Conservation (phyloP, 352 stramenopile species). For the Globisporangium spinosum region DNA sequence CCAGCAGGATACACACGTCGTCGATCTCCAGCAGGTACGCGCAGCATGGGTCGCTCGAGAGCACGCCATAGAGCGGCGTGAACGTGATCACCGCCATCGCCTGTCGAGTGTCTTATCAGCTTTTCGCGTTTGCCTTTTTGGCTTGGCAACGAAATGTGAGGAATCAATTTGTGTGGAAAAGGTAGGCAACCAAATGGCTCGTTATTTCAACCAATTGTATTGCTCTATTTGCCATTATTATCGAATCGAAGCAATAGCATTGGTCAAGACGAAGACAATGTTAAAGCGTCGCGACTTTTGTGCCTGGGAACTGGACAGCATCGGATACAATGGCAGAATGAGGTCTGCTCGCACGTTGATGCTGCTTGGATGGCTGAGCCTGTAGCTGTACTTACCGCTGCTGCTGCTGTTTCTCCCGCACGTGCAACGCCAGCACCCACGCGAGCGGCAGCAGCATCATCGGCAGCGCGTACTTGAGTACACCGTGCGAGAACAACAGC, state of each 20-base stretch:
- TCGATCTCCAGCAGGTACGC: slow-evolving; percentile 90
- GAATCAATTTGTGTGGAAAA: slow-evolving; percentile 10
- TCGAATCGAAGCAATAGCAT: no score
- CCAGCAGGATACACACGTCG: slow-evolving; percentile 88
- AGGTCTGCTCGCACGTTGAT: slow-evolving; percentile 13
- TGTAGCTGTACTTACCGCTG: neutral
- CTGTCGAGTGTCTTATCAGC: slow-evolving; percentile 1
- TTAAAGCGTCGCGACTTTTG: slow-evolving; percentile 28
- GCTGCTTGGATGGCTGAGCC: neutral
- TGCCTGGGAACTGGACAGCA: neutral
- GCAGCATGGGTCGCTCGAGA: slow-evolving; percentile 74
- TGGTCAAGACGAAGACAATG: slow-evolving; percentile 2
- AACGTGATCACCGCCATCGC: slow-evolving; percentile 89
- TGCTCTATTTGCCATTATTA: no score
- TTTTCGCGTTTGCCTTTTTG: neutral
- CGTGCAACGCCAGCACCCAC: slow-evolving; percentile 43
- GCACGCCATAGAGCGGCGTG: slow-evolving; percentile 87
- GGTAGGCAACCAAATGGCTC: neutral
- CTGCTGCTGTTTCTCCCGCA: slow-evolving; percentile 36
- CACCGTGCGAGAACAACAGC: slow-evolving; percentile 28
- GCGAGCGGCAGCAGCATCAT: slow-evolving; percentile 46
- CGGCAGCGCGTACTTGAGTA: slow-evolving; percentile 36
- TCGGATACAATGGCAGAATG: neutral
- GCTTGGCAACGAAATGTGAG: slow-evolving; percentile 1
- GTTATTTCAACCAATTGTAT: slow-evolving; percentile 10